Conservation (phyloP, 371 early-diverging fungal genomes). For the Syncephalastrum monosporum region DNA sequence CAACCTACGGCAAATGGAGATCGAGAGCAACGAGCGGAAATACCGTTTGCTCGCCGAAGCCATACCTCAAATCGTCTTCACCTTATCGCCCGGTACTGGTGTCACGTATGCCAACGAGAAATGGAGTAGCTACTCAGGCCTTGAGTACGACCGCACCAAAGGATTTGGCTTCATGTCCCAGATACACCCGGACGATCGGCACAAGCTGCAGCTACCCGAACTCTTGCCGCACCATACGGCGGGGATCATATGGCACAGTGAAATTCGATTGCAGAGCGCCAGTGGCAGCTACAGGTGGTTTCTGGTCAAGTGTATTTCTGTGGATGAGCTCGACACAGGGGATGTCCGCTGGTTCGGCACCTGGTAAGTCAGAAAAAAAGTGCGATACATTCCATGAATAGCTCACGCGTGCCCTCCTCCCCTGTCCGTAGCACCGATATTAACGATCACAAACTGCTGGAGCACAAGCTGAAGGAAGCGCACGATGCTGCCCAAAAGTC, state of each 20-base stretch:
- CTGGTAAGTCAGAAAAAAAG: slow-evolving; percentile 32
- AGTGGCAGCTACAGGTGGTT: slow-evolving; percentile 63
- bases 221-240: slow-evolving; percentile 36
- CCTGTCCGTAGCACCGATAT: slow-evolving; percentile 52
- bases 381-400: background rate
- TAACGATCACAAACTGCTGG: slow-evolving; percentile 62
- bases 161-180: slow-evolving; percentile 65
- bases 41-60: slow-evolving; percentile 65
- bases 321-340: slow-evolving; percentile 57
- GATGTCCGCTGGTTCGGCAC: slow-evolving; percentile 68
- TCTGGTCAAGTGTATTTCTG: slow-evolving; percentile 62
- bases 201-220: slow-evolving; percentile 56
- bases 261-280: slow-evolving; percentile 49
- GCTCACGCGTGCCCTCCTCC: background rate
- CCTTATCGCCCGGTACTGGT: slow-evolving; percentile 59
- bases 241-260: slow-evolving; percentile 56
- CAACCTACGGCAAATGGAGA: slow-evolving; percentile 54
- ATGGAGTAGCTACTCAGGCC: slow-evolving; percentile 60
- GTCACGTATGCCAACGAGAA: slow-evolving; percentile 63
- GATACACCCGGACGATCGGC: slow-evolving; percentile 62
- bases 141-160: slow-evolving; percentile 52
- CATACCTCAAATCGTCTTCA: slow-evolving; percentile 69
- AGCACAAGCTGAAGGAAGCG: slow-evolving; percentile 66
- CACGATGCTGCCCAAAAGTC: slow-evolving; percentile 69
- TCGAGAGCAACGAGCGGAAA: slow-evolving; percentile 64